Conservation (phyloP, 768 basidiomycete genomes). For the Xanthoconium stramineum region DNA sequence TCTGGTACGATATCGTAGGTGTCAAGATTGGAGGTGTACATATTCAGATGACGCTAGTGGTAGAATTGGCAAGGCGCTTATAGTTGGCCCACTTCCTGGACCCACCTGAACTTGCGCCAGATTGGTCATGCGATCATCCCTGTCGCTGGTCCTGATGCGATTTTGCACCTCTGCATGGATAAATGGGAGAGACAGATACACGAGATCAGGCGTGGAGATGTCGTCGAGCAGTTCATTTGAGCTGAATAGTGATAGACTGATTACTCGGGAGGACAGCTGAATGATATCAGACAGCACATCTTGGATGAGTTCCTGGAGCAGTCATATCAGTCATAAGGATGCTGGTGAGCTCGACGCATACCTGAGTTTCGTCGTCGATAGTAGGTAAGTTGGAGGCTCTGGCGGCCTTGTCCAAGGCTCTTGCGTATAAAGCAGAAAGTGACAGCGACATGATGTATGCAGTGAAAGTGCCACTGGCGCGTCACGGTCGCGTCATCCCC, state of each 20-base stretch:
- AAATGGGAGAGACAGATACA: conserved; percentile 74
- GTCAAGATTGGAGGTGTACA: conserved; percentile 51
- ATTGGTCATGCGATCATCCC: conserved; percentile 52
- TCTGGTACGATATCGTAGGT: conserved; percentile 65
- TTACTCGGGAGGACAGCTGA: conserved; percentile 49
- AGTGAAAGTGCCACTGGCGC: conserved; percentile 4
- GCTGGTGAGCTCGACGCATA: conserved; percentile 11
- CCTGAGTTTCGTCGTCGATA: conserved; percentile 46
- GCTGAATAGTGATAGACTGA: conserved; percentile 71
- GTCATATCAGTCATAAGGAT: conserved; percentile 7
- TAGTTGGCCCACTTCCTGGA: conserved; percentile 8
- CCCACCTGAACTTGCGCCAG: conserved; percentile 60
- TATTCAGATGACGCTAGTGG: conserved; percentile 45
- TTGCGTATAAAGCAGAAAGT: conserved; percentile 38
- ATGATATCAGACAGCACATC: conserved; percentile 55
- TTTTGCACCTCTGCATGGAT: conserved; percentile 63
- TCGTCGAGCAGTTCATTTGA: conserved; percentile 82
- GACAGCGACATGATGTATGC: conserved; percentile 25
- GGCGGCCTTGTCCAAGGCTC: conserved; percentile 37
- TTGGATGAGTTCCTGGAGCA: conserved; percentile 53
- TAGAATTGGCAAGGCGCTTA: conserved; percentile 1
- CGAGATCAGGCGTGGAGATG: conserved; percentile 70
- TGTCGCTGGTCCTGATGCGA: conserved; percentile 53
- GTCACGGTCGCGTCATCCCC: too few relatives aligned
- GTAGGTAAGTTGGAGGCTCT: conserved; percentile 41